Conservation (phyloP, 225 moss, liverwort and hornwort species). For the Thuidium tamariscinum region DNA sequence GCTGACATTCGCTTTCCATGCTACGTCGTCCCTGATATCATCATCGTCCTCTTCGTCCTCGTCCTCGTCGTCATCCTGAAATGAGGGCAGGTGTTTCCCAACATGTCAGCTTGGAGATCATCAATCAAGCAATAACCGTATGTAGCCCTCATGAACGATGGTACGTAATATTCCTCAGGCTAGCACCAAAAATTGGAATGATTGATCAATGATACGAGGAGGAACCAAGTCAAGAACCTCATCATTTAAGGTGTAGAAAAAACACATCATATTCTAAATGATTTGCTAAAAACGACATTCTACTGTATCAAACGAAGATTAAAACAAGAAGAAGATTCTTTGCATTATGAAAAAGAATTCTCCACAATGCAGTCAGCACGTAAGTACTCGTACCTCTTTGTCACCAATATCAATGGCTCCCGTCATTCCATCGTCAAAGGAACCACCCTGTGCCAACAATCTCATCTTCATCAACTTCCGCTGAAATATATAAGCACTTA, state of each 20-base stretch:
- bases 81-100: not conserved
- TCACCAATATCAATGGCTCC: slow-evolving; percentile 94
- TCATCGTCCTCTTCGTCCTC: slow-evolving; percentile 1
- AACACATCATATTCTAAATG: too few relatives aligned
- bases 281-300: not conserved
- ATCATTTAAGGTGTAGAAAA: not conserved
- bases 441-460: slow-evolving; percentile 39
- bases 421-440: slow-evolving; percentile 60
- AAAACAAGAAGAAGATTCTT: not conserved
- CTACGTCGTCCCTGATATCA: slow-evolving; percentile 2
- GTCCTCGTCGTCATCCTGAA: slow-evolving; percentile 16
- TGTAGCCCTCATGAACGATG: not conserved
- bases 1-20: slow-evolving; percentile 20
- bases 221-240: not conserved
- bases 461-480: not conserved
- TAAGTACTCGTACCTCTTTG: slow-evolving; percentile 59
- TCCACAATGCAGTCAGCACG: not conserved
- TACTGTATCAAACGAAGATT: not conserved
- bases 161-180: not conserved
- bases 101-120: not conserved
- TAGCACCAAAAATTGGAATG: not conserved
- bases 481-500: not conserved
- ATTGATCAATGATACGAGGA: not conserved
- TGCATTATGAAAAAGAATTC: not conserved
- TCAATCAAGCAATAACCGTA: not conserved